Conservation (phyloP, 2,329 filamentous ascomycete species). For the Tolypocladium sp. region DNA sequence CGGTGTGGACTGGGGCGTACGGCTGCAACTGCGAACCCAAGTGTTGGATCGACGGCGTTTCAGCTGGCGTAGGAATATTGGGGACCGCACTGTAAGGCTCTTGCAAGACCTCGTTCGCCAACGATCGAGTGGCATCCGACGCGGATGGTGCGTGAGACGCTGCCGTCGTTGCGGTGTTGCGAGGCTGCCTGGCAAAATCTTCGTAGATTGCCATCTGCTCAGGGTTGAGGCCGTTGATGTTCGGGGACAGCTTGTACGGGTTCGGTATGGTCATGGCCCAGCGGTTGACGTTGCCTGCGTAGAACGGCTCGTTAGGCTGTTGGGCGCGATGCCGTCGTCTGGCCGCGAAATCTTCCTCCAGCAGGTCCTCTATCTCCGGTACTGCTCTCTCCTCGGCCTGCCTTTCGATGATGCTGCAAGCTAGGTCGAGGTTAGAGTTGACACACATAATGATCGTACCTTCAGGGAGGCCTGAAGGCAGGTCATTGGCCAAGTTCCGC, state of each 20-base stretch:
- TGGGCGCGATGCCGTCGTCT: constrained; percentile 67
- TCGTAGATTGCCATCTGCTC: constrained; percentile 96
- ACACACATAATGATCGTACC: constrained; percentile 97
- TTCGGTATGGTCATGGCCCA: constrained; percentile 94
- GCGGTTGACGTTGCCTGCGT: constrained; percentile 71
- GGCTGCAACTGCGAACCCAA: constrained; percentile 43
- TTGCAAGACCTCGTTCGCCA: constrained; percentile 55
- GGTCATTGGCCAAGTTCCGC: constrained; percentile 55
- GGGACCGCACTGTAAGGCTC: constrained; percentile 51
- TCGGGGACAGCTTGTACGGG: constrained; percentile 78
- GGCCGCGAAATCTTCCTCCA: constrained; percentile 69
- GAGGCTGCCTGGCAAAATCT: constrained; percentile 83
- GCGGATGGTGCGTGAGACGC: constrained; percentile 45
- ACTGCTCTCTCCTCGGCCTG: constrained; percentile 89
- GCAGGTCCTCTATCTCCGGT: constrained; percentile 89
- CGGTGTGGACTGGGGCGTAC: constrained; percentile 44
- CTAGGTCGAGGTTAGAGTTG: constrained; percentile 91
- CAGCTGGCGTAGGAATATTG: constrained; percentile 48
- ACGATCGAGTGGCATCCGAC: constrained; percentile 51
- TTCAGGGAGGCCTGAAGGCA: constrained; percentile 80
- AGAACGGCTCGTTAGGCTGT: constrained; percentile 74
- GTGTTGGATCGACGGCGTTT: constrained; percentile 48
- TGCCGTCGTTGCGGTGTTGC: constrained; percentile 47
- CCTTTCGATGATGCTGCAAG: constrained; percentile 89
- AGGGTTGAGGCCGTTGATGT: constrained; percentile 62